These are phyloP conservation scores for Mucor mucedo DNA, from an alignment of 371 early-diverging fungal species.

Conservation along the genomic window DNA sequence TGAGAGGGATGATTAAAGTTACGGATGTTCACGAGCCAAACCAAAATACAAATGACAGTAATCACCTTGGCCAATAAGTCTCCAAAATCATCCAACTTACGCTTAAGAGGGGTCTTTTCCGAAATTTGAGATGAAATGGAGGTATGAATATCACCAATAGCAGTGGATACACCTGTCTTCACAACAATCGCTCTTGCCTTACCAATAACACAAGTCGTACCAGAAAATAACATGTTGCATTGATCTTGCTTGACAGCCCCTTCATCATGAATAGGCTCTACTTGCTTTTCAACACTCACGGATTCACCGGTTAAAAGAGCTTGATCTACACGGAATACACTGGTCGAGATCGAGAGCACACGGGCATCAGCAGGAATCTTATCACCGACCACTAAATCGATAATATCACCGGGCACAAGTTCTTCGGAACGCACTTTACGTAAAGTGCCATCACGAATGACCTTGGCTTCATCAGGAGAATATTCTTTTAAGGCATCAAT, in stretches of 20 bases:
- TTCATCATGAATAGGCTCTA: conserved; percentile 60
- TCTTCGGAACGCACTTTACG: conserved; percentile 77
- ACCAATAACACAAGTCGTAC: conserved; percentile 91
- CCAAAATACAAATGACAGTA: conserved; percentile 91
- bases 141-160: conserved; percentile 92
- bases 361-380: conserved; percentile 96
- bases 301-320: conserved; percentile 97
- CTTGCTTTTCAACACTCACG: conserved; percentile 85
- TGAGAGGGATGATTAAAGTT: conserved; percentile 92
- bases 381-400: conserved; percentile 89
- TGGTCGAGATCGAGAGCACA: conserved; percentile 74
- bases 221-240: conserved; percentile 92
- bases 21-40: conserved; percentile 96
- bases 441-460: conserved; percentile 57
- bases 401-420: conserved; percentile 95
- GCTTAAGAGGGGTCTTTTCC: conserved; percentile 95
- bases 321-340: conserved; percentile 91
- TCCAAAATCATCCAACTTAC: conserved; percentile 95
- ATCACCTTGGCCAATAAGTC: conserved; percentile 95
- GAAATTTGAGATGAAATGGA: conserved; percentile 84
- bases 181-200: conserved; percentile 90
- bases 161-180: conserved; percentile 84
- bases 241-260: conserved; percentile 95
- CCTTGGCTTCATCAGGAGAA: conserved; percentile 94
- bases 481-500: conserved; percentile 95